Evolutionary conservation across 179 eudicot genomes (phyloP).

Genomic region (Sideroxylon spinosum): DNA sequence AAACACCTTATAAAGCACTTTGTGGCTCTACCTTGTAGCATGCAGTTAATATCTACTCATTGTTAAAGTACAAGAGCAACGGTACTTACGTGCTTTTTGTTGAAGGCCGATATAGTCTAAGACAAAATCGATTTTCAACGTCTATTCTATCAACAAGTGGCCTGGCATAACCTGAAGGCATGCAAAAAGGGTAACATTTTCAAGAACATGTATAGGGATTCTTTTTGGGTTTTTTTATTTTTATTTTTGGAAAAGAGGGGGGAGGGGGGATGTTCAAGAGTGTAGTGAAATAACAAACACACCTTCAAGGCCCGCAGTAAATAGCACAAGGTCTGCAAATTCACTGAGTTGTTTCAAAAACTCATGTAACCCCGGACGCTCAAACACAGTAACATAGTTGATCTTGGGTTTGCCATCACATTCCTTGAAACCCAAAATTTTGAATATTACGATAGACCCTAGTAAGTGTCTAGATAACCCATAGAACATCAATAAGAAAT

Average conservation of each 20-base stretch:
- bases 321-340: slow-evolving; percentile 88
- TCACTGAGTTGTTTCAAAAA: slow-evolving; percentile 71
- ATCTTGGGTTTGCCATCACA: slow-evolving; percentile 81
- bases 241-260: background rate
- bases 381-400: slow-evolving; percentile 93
- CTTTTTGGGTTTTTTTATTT: too few species aligned
- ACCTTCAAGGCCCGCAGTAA: slow-evolving; percentile 99
- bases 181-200: background rate
- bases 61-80: slow-evolving; percentile 8
- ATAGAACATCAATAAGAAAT: slow-evolving; percentile 9
- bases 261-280: slow-evolving; percentile 17
- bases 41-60: background rate
- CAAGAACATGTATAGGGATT: background rate
- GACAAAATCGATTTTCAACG: slow-evolving; percentile 43
- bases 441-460: slow-evolving; percentile 6
- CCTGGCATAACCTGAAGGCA: slow-evolving; percentile 71
- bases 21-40: background rate
- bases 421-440: slow-evolving; percentile 45
- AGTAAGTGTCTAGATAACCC: background rate
- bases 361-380: slow-evolving; percentile 86
- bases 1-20: background rate
- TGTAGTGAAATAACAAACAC: slow-evolving; percentile 16
- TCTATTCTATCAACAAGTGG: slow-evolving; percentile 91
- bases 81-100: slow-evolving; percentile 75
- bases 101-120: slow-evolving; percentile 73